These are phyloP conservation scores for Auxenochlorella pyrenoidosa DNA, from an alignment of 139 green algal species.

Conservation along the genomic window DNA sequence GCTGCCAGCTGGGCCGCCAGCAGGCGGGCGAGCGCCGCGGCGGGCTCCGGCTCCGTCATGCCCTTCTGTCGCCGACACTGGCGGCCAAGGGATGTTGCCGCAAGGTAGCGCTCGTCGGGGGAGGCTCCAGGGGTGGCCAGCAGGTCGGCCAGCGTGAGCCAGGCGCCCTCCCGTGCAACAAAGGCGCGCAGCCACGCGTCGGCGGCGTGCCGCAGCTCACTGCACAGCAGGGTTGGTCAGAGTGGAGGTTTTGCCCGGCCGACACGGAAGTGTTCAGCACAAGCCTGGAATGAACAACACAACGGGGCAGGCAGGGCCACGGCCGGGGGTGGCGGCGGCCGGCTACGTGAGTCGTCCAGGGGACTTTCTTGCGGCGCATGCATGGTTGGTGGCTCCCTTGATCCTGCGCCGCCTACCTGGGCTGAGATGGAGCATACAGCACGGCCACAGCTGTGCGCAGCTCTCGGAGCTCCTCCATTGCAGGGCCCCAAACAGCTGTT, in stretches of 20 bases:
- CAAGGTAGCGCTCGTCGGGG: constrained; percentile 15
- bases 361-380: too few relatives aligned
- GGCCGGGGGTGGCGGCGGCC: background rate
- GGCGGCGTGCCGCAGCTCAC: background rate
- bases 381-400: too few relatives aligned
- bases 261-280: too few relatives aligned
- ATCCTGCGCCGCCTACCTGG: too few relatives aligned
- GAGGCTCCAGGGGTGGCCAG: background rate
- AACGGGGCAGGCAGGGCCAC: background rate
- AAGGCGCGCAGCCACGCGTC: constrained; percentile 14
- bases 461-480: too few relatives aligned
- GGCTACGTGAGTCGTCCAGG: background rate
- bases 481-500: too few relatives aligned
- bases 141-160: background rate
- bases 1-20: background rate
- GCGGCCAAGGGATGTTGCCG: background rate
- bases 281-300: background rate
- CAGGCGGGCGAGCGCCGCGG: background rate
- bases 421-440: too few relatives aligned
- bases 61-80: background rate
- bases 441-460: too few relatives aligned
- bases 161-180: background rate
- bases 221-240: background rate
- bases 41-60: background rate
- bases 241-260: too few relatives aligned